These are phyloP conservation scores for Hyphopichia homilentoma DNA, from an alignment of 805 yeast species.

Conservation along the genomic window DNA sequence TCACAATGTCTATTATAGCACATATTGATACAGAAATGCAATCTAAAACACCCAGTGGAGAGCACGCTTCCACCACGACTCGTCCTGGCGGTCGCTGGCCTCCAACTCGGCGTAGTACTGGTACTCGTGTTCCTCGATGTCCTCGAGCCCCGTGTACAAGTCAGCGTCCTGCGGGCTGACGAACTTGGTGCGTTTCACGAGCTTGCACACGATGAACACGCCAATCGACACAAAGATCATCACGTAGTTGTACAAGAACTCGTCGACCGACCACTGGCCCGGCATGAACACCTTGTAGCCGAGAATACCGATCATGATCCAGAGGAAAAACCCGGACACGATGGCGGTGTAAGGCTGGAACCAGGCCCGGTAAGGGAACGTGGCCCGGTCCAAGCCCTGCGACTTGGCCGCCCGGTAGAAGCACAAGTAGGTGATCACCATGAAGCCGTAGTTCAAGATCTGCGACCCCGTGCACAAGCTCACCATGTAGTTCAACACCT, in stretches of 20 bases:
- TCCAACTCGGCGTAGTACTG: constrained; percentile 33
- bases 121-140: constrained; percentile 48
- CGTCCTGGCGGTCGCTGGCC: too few species aligned
- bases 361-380: constrained; percentile 41
- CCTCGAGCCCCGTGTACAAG: constrained; percentile 40
- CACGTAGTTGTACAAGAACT: constrained; percentile 67
- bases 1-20: too few species aligned
- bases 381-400: constrained; percentile 35
- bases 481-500: constrained; percentile 43
- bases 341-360: constrained; percentile 38
- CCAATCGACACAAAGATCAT: constrained; percentile 53
- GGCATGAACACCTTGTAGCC: constrained; percentile 72
- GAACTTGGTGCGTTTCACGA: constrained; percentile 32
- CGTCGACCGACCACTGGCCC: constrained; percentile 58
- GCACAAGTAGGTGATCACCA: constrained; percentile 39
- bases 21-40: too few species aligned
- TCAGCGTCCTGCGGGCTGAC: constrained; percentile 46
- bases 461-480: constrained; percentile 47
- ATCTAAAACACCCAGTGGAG: too few species aligned
- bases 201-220: constrained; percentile 33
- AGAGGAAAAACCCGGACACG: constrained; percentile 26
- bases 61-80: too few species aligned
- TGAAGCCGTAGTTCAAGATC: constrained; percentile 43
- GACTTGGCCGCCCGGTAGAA: constrained; percentile 39
- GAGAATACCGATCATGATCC: constrained; percentile 49